Conservation (phyloP, 2,329 filamentous ascomycete genomes). For the Fusarium papillatum region DNA sequence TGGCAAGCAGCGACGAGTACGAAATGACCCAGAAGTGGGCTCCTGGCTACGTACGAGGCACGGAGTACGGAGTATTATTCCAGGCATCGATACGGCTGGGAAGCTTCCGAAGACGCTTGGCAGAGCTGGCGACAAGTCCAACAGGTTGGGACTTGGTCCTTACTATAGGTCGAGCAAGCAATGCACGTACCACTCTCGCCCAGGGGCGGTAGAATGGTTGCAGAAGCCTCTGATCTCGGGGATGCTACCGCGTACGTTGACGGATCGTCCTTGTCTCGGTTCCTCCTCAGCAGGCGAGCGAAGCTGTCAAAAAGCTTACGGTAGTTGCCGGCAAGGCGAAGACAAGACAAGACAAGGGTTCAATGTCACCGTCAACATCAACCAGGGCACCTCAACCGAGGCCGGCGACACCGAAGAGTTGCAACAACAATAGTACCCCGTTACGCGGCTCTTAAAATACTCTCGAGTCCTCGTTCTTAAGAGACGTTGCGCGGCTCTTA, state of each 20-base stretch:
- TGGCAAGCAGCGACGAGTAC: constrained; percentile 9
- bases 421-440: constrained; percentile 7
- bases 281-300: constrained; percentile 10
- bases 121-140: constrained; percentile 28
- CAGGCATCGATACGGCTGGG: constrained; percentile 10
- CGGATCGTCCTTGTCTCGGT: constrained; percentile 7
- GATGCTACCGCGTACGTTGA: constrained; percentile 23
- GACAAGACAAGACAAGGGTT: constrained; percentile 16
- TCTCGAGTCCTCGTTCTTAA: constrained; percentile 2
- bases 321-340: constrained; percentile 19
- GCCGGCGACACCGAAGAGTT: constrained; percentile 23
- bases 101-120: constrained; percentile 16
- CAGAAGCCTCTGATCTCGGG: constrained; percentile 24
- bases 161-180: constrained; percentile 20
- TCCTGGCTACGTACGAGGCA: not conserved
- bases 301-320: constrained; percentile 19
- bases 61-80: constrained; percentile 3
- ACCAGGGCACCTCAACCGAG: constrained; percentile 21
- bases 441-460: constrained; percentile 3
- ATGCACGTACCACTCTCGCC: constrained; percentile 30
- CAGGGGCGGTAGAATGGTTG: constrained; percentile 14
- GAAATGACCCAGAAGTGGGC: constrained; percentile 16
- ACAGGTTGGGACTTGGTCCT: constrained; percentile 22
- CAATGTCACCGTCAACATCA: constrained; percentile 28
- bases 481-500: not conserved